These are phyloP conservation scores for Boletus fagicola DNA, from an alignment of 768 basidiomycete species.

Conservation along the genomic window DNA sequence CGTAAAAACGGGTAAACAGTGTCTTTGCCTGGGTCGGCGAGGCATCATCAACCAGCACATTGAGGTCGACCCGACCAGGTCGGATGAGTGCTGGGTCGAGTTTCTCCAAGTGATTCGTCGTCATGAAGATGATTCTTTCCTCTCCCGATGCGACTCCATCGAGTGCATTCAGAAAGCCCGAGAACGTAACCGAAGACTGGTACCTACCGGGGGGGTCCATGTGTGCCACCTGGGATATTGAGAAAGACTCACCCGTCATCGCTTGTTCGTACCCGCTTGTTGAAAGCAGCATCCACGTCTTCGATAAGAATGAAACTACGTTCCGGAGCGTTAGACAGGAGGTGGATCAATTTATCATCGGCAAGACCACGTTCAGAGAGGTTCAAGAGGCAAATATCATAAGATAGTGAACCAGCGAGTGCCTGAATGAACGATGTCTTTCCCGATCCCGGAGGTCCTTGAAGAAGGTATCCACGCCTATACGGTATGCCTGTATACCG, in stretches of 20 bases:
- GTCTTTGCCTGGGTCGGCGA: constrained; percentile 72
- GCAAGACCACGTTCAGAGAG: constrained; percentile 93
- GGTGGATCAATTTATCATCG: constrained; percentile 93
- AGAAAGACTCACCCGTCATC: constrained; percentile 78
- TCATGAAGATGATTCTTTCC: constrained; percentile 98
- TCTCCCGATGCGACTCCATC: constrained; percentile 98
- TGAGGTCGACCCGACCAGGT: constrained; percentile 91
- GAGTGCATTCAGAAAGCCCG: constrained; percentile 93
- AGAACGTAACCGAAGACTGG: constrained; percentile 95
- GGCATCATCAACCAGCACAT: constrained; percentile 83
- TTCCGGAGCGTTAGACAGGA: constrained; percentile 90
- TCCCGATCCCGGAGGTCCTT: constrained; percentile 97
- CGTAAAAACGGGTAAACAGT: constrained; percentile 86
- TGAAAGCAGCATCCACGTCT: constrained; percentile 97
- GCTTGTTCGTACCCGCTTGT: constrained; percentile 82
- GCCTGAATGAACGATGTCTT: constrained; percentile 99
- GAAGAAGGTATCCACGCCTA: constrained; percentile 88
- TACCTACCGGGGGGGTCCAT: constrained; percentile 50
- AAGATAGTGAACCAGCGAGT: constrained; percentile 84
- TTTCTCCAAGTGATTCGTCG: constrained; percentile 90
- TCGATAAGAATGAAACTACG: constrained; percentile 94
- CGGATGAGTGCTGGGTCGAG: constrained; percentile 94
- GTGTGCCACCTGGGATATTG: constrained; percentile 3
- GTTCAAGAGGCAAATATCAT: constrained; percentile 95
- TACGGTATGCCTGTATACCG: constrained; percentile 82